Base-by-base conservation (phyloP, 2,329 filamentous ascomycete species). In the Rasamsonia emersonii region DNA sequence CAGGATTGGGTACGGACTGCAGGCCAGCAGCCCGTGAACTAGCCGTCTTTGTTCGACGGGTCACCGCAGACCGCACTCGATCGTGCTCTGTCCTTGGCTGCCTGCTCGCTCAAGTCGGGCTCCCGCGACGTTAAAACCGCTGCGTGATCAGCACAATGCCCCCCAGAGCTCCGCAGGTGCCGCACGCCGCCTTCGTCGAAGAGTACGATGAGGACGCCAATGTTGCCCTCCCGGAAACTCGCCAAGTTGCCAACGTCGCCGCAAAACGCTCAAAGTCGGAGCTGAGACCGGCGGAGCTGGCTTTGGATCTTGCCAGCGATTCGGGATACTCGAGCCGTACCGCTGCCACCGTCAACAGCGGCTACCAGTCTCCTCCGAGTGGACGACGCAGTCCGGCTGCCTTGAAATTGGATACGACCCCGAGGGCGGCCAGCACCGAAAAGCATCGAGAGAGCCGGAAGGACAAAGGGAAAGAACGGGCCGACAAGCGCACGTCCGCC, bases 321-420 rank as follows among this genome's bases (percentile, higher is more conserved):
- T 76, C 73, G 43, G 73, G 73, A 46, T 77, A 77, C 62, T 75
- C 71, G 41, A 76, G 71, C 60, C 65, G 67, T 48, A 73, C 71
- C 46, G 64, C 63, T 43, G 65, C 67, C 41, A 67, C 68, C 40
- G 59, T 65, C 55, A 66, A 67, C 59, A 65, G 56, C 46, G 54
- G 66, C 65, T 58, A 70, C 9, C 34, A 37, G 64, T 68, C 68
- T 50, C 61, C 54, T 43, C 61, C 61, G 59, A 58, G 53, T 47
- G 61, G 50, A 49, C 58, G 51, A 47, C 58, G 51, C 43, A 56
- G 47, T 40, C 55, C 53, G 37, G 43, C 40, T 33, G 45, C 52
- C 50, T 46, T 56, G 53, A 62, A 56, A 44, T 41, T 59, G 39
- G 53, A 60, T 40, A 51, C 54, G 20, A 38, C 51, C 34, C 49